A percentile compares a stretch with the other conserved stretches of the same genome.
Conservation (phyloP, 176 grass and related monocot genomes). For the Cymbopogon citratus region DNA sequence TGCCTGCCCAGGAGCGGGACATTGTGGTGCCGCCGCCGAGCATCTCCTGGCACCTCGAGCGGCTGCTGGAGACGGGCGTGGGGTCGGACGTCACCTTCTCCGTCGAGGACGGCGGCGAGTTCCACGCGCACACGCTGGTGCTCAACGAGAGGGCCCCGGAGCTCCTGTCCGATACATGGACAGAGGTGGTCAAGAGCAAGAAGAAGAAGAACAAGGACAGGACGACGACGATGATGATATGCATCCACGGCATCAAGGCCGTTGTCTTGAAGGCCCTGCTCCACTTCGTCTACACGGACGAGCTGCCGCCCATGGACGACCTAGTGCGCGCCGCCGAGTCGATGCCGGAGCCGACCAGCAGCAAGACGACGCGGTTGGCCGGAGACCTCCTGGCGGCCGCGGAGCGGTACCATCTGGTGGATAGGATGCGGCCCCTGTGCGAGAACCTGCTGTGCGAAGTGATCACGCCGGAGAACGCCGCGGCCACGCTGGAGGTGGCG, state of each 20-base stretch:
- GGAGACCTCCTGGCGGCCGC: neutral
- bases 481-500: neutral
- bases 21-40: neutral
- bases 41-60: neutral
- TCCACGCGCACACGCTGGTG: neutral
- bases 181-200: too few relatives aligned
- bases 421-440: neutral
- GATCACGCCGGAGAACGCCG: neutral
- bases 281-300: slow-evolving; percentile 24
- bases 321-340: neutral
- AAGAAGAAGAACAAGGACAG: too few relatives aligned
- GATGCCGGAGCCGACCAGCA: too few relatives aligned
- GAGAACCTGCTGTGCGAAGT: slow-evolving; percentile 5
- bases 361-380: neutral
- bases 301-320: neutral
- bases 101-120: neutral
- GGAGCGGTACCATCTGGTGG: neutral
- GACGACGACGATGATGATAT: too few relatives aligned
- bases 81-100: neutral
- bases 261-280: neutral
- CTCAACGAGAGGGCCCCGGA: neutral
- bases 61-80: neutral
- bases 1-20: too few relatives aligned
- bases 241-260: neutral
- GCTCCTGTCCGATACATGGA: neutral